Base-by-base conservation (phyloP, 192 early-diverging fungal species). In the Coemansia sp. region DNA sequence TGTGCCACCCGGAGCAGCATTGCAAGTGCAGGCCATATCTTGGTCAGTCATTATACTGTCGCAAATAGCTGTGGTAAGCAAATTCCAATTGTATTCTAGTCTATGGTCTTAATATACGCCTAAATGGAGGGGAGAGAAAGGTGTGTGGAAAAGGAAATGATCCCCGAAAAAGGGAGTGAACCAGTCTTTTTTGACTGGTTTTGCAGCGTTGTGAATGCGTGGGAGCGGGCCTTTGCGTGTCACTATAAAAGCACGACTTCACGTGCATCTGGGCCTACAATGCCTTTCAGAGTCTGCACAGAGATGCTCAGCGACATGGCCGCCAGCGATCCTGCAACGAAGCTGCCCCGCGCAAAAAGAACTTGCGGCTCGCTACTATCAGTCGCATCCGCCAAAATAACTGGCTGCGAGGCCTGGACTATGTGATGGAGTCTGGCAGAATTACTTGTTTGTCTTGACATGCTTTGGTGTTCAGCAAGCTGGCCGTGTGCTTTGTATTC, bases 11-110 rank as follows among this genome's bases (percentile, higher is more conserved):
- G 78, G 78, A 10, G 74, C 73, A 9, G 56, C 74, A 27, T 68
- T 62, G 70, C 78, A 81, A 28, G 69, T 70, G 64, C 78, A 81
- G 34, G 65, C 44, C 77, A 80, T 80, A 60, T 74, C 77, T 48
- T 63, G 60, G 68, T 80, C 77, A 49, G 52, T 27, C 77, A 80
- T 80, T 63, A 54, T 25, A 18, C 28, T 54, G 4, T 53, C 12
- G 12, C 38, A 44, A 44, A 16, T 44, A 9, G 38, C 16, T 16
- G 38, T 44, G 16, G 38, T 3, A 44, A 16, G 14, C 38, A 44
- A 44, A 44, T 44, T 9, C 14, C 38, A 44, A 44, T 2, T 16
- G 38, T 44, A 16, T 16, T 44, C 38, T 44, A 44, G 38, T 16
- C 38, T 44, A 2, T 44, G 38, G 8, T 44, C 9, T 16, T 44